A percentile compares a stretch with the other conserved stretches of the same genome.
Evolutionary conservation across 2,329 filamentous ascomycete species (phyloP).

Genomic region (Basipetospora chlamydospora): DNA sequence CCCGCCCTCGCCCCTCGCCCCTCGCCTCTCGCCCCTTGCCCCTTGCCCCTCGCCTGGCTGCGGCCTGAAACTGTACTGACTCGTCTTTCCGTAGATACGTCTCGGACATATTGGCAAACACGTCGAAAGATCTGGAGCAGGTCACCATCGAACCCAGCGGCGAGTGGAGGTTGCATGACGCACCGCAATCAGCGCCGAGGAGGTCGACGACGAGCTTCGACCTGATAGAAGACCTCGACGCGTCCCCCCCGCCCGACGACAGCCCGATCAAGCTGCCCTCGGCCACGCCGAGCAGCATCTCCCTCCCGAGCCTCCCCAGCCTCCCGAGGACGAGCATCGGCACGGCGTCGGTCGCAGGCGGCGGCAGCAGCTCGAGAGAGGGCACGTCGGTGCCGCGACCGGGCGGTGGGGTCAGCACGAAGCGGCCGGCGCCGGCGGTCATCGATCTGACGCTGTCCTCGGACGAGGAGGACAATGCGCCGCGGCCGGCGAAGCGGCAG

Average conservation of each 20-base stretch:
- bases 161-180: conserved; percentile 40
- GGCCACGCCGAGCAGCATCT: conserved; percentile 4
- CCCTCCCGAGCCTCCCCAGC: too few relatives aligned
- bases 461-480: conserved; percentile 35
- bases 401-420: conserved; percentile 22
- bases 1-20: not conserved
- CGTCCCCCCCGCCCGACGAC: conserved; percentile 15
- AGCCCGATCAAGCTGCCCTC: not conserved
- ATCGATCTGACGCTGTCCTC: conserved; percentile 47
- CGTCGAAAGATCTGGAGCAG: conserved; percentile 57
- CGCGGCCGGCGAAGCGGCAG: conserved; percentile 32
- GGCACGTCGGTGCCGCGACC: not conserved
- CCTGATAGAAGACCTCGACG: conserved; percentile 36
- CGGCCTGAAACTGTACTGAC: too few relatives aligned
- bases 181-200: not conserved
- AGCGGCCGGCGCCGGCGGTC: conserved; percentile 35
- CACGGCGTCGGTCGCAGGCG: conserved; percentile 1
- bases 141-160: conserved; percentile 85
- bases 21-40: not conserved
- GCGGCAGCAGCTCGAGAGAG: too few relatives aligned
- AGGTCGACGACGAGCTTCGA: conserved; percentile 10
- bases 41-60: too few relatives aligned
- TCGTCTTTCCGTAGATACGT: conserved; percentile 50
- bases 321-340: conserved; percentile 2
- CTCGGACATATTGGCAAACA: conserved; percentile 67